Percentiles rank a stretch among this genome's conserved stretches.
These are phyloP conservation scores for Fomitopsis pinicola DNA, from an alignment of 1,284 basidiomycete species.

Conservation along the genomic window DNA sequence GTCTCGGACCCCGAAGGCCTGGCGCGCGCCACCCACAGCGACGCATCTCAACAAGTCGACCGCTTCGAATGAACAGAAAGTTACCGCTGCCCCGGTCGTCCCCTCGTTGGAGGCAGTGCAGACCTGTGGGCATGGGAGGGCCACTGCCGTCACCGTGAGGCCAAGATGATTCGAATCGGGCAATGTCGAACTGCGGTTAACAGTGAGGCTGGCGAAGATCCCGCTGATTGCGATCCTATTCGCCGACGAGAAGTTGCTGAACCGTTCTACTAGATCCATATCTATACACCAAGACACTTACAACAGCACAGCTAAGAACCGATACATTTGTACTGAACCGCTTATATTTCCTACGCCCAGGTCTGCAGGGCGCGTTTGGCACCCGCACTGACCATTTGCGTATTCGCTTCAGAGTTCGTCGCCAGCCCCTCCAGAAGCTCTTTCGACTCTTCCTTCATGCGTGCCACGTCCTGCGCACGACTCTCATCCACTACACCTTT, in stretches of 20 bases:
- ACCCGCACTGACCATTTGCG: conserved; percentile 15
- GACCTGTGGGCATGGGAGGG: background rate
- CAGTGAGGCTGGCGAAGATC: background rate
- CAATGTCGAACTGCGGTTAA: background rate
- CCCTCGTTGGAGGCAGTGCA: background rate
- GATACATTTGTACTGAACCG: background rate
- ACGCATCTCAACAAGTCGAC: background rate
- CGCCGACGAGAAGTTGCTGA: background rate
- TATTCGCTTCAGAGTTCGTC: conserved; percentile 14
- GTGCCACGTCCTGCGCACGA: conserved; percentile 34
- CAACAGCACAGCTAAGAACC: background rate
- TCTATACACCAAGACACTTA: background rate
- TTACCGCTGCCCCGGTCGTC: background rate
- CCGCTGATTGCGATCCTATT: background rate
- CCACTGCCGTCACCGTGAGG: background rate
- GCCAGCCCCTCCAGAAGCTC: conserved; percentile 44
- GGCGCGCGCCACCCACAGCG: background rate
- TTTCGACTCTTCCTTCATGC: conserved; percentile 45
- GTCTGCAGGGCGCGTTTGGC: conserved; percentile 27
- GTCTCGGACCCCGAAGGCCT: background rate
- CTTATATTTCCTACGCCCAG: conserved; percentile 15
- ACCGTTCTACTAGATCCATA: background rate
- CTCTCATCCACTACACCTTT: conserved; percentile 40
- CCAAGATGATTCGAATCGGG: background rate
- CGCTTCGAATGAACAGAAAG: background rate